These are phyloP conservation scores for Rhynchosporium agropyri DNA, from an alignment of 2,329 filamentous ascomycete species.

Conservation along the genomic window DNA sequence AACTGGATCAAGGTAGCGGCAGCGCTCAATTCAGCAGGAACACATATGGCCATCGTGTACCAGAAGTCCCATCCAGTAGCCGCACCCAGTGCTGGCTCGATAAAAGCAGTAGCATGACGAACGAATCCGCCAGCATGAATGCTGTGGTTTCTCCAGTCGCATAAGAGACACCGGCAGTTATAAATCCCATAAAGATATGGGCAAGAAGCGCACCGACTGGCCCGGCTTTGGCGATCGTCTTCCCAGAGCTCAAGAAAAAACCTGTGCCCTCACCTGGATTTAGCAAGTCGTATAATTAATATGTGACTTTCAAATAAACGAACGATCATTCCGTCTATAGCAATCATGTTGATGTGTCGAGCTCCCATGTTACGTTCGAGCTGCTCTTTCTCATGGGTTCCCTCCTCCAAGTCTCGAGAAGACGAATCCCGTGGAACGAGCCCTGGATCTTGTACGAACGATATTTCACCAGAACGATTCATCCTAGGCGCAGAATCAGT, in stretches of 20 bases:
- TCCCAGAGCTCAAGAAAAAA: slow-evolving; percentile 54
- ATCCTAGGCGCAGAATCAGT: background rate
- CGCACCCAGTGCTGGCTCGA: slow-evolving; percentile 41
- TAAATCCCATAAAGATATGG: slow-evolving; percentile 38
- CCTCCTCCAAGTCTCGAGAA: slow-evolving; percentile 15
- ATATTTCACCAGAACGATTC: background rate
- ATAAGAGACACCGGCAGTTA: slow-evolving; percentile 51
- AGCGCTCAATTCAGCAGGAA: slow-evolving; percentile 59
- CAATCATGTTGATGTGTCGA: slow-evolving; percentile 61
- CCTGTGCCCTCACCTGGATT: slow-evolving; percentile 46
- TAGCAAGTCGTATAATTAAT: slow-evolving; percentile 44
- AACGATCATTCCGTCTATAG: slow-evolving; percentile 74
- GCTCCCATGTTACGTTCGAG: slow-evolving; percentile 53
- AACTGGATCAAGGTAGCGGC: slow-evolving; percentile 64
- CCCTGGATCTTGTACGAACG: background rate
- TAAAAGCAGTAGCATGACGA: slow-evolving; percentile 40
- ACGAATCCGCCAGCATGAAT: slow-evolving; percentile 41
- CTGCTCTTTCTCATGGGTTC: slow-evolving; percentile 19
- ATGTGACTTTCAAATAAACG: slow-evolving; percentile 37
- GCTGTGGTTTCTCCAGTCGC: slow-evolving; percentile 40
- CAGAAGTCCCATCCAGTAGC: slow-evolving; percentile 38
- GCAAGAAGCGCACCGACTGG: slow-evolving; percentile 49
- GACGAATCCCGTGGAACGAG: background rate
- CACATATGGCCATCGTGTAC: slow-evolving; percentile 36
- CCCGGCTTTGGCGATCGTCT: slow-evolving; percentile 50